Percentiles rank a stretch among this genome's conserved stretches.
Evolutionary conservation across 306 rosid genomes (phyloP).

Genomic region (Vicia villosa): DNA sequence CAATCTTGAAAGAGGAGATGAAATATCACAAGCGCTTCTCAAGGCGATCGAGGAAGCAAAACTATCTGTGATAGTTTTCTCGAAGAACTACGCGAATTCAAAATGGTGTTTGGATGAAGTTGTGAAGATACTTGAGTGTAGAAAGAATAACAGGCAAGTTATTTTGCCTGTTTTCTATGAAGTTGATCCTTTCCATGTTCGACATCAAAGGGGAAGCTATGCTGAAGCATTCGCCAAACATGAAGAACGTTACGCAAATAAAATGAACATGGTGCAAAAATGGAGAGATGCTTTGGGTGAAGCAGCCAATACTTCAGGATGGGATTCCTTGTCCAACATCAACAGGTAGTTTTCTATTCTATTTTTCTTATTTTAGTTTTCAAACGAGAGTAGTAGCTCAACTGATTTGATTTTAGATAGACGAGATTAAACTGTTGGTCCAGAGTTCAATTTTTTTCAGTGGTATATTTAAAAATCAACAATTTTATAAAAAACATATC

Average conservation of each 20-base stretch:
- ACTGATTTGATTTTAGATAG: too few species aligned
- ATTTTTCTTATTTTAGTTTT: too few species aligned
- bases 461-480: too few species aligned
- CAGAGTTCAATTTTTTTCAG: too few species aligned
- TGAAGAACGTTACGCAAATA: not conserved
- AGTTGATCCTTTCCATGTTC: slow-evolving; percentile 18
- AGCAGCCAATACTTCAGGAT: slow-evolving; percentile 18
- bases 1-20: slow-evolving; percentile 41
- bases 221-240: not conserved
- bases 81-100: slow-evolving; percentile 30
- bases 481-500: too few species aligned
- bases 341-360: not conserved
- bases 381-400: too few species aligned
- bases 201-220: slow-evolving; percentile 28
- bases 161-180: slow-evolving; percentile 42
- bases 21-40: slow-evolving; percentile 32
- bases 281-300: slow-evolving; percentile 21
- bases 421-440: too few species aligned
- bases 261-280: not conserved
- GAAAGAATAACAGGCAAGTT: not conserved
- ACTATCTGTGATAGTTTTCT: slow-evolving; percentile 36
- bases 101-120: slow-evolving; percentile 42
- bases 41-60: slow-evolving; percentile 28
- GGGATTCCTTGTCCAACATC: slow-evolving; percentile 7
- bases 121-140: slow-evolving; percentile 38